Evolutionary conservation across 1,139 yeast genomes (phyloP).

Genomic region (Geotrichum bryndzae): DNA sequence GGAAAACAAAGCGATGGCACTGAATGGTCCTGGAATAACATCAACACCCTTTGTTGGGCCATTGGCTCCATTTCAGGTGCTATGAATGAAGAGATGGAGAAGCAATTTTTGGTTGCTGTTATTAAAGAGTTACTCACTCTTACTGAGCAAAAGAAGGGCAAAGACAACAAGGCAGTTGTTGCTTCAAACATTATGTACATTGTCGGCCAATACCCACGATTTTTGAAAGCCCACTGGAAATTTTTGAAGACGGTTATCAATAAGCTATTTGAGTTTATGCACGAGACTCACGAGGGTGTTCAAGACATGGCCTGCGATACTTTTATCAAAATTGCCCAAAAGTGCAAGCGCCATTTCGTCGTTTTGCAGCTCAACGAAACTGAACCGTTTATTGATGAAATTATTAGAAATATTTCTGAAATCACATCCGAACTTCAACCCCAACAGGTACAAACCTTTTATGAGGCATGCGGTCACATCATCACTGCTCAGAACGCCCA

Average conservation of each 20-base stretch:
- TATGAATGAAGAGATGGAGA: slow-evolving; percentile 97
- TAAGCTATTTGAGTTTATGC: slow-evolving; percentile 96
- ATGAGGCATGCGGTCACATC: slow-evolving; percentile 95
- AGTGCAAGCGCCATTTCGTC: slow-evolving; percentile 93
- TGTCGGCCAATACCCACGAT: slow-evolving; percentile 98
- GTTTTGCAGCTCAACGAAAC: slow-evolving; percentile 76
- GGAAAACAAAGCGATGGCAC: slow-evolving; percentile 90
- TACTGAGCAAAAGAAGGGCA: slow-evolving; percentile 94
- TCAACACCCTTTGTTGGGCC: slow-evolving; percentile 98
- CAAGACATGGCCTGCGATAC: slow-evolving; percentile 99
- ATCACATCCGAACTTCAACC: slow-evolving; percentile 93
- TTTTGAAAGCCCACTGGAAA: slow-evolving; percentile 96
- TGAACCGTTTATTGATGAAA: slow-evolving; percentile 92
- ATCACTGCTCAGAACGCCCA: slow-evolving; percentile 72
- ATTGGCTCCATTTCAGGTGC: slow-evolving; percentile 98
- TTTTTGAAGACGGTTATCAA: slow-evolving; percentile 92
- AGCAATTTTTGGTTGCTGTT: slow-evolving; percentile 84
- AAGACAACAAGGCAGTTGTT: slow-evolving; percentile 96
- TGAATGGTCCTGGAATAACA: slow-evolving; percentile 99
- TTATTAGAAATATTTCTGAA: slow-evolving; percentile 70
- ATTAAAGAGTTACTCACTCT: slow-evolving; percentile 84
- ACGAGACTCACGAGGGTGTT: slow-evolving; percentile 98
- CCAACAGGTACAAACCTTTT: slow-evolving; percentile 95
- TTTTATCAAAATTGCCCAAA: slow-evolving; percentile 86
- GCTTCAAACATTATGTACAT: slow-evolving; percentile 98